These are phyloP conservation scores for Exsudoporus frostii DNA, from an alignment of 768 basidiomycete genomes.

Conservation along the genomic window DNA sequence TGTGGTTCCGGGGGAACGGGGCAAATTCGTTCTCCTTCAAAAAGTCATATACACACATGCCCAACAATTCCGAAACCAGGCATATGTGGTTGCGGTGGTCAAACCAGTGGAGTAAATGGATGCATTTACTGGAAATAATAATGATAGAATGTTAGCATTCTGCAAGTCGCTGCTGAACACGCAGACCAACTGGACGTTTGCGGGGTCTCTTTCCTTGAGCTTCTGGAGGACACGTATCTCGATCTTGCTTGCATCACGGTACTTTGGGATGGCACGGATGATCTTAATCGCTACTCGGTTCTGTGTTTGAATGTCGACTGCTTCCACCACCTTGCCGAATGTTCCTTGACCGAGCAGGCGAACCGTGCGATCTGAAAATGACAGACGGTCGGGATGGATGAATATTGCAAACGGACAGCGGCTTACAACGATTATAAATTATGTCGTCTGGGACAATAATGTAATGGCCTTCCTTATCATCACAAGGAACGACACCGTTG, in stretches of 20 bases:
- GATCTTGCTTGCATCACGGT: conserved; percentile 97
- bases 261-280: conserved; percentile 97
- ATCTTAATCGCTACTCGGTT: conserved; percentile 95
- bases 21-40: conserved; percentile 97
- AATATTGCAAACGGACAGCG: not conserved
- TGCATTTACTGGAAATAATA: conserved; percentile 76
- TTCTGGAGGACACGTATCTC: conserved; percentile 93
- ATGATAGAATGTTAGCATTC: conserved; percentile 17
- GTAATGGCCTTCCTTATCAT: conserved; percentile 99
- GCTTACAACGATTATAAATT: conserved; percentile 80
- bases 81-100: conserved; percentile 98
- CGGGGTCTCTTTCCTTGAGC: conserved; percentile 84
- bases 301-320: conserved; percentile 72
- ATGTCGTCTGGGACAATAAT: conserved; percentile 91
- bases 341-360: conserved; percentile 93
- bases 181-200: conserved; percentile 76
- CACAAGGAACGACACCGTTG: conserved; percentile 72
- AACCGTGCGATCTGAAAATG: conserved; percentile 78
- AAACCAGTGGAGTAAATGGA: conserved; percentile 91
- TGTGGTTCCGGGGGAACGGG: conserved; percentile 94
- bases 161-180: conserved; percentile 5
- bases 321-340: conserved; percentile 98
- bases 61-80: conserved; percentile 90
- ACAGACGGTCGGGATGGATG: conserved; percentile 13
- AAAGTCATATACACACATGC: conserved; percentile 98